A percentile compares a stretch with the other conserved stretches of the same genome.
phyloP scores from a whole-genome alignment of 768 basidiomycete genomes.

The Trametes sanguinea region DNA sequence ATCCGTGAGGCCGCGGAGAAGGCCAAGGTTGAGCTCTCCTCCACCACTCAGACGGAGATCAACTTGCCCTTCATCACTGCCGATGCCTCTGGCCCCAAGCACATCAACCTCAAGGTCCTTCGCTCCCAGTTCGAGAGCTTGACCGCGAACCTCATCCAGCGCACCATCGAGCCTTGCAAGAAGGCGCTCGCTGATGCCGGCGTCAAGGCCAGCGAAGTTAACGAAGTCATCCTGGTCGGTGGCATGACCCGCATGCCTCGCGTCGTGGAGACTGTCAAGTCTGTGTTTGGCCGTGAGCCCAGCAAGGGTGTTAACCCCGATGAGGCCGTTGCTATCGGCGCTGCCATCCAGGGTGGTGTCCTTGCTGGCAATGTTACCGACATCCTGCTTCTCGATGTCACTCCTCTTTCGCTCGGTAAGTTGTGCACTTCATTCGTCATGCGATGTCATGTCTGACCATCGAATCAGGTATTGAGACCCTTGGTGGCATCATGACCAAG shows the following conservation, averaged over 20 bases:
- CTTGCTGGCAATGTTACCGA: conserved; percentile 96
- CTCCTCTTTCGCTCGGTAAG: conserved; percentile 93
- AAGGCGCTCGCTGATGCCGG: conserved; percentile 95
- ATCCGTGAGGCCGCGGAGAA: conserved; percentile 99
- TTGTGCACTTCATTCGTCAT: conserved; percentile 17
- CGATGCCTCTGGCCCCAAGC: conserved; percentile 92
- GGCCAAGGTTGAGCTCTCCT: conserved; percentile 98
- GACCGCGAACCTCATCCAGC: conserved; percentile 78
- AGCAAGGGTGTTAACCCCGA: conserved; percentile 99
- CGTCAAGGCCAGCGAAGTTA: conserved; percentile 88
- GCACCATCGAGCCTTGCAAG: conserved; percentile 94
- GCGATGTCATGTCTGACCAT: not conserved
- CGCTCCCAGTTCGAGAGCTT: conserved; percentile 91
- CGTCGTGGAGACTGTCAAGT: conserved; percentile 92
- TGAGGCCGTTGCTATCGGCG: conserved; percentile 98
- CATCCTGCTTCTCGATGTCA: conserved; percentile 91
- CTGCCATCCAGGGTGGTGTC: conserved; percentile 97
- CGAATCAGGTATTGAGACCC: conserved; percentile 81
- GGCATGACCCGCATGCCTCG: conserved; percentile 99
- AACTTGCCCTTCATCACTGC: conserved; percentile 99
- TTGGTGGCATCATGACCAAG: conserved; percentile 99
- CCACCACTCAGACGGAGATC: conserved; percentile 93
- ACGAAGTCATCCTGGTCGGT: conserved; percentile 97
- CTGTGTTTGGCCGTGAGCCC: conserved; percentile 92
- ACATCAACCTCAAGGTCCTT: conserved; percentile 90